Base-by-base conservation (phyloP, 2,329 filamentous ascomycete species). In the Calonectria hawksworthii region DNA sequence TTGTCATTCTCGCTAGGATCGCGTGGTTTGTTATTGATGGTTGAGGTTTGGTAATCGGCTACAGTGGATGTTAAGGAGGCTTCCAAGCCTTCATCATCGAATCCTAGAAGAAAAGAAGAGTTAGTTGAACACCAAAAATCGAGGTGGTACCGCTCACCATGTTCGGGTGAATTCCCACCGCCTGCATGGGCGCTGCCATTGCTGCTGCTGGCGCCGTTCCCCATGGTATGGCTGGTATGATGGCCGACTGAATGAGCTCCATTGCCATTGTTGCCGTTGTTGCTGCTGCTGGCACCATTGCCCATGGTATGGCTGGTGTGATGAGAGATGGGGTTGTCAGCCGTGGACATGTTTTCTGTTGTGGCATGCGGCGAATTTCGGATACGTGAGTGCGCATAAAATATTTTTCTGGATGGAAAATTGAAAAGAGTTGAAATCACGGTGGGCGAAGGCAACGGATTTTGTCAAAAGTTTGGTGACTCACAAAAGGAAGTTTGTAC, bases 271-370 rank as follows among this genome's bases (percentile, higher is more conserved):
- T 72, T 68, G 75, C 78, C 78, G 68, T 71, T 38, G 78, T 77
- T 78, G 78, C 77, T 79, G 78, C 78, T 80, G 74, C 72, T 75
- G 54, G 78, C 78, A 70, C 78, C 78, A 66, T 80, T 69, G 68
- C 78, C 79, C 79, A 80, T 80, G 73, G 79, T 80, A 75, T 80
- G 78, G 79, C 79, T 80, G 72, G 79, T 80, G 73, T 80, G 79
- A 74, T 80, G 79, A 36, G 77, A 75, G 75, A 80, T 79, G 56
- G 79, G 79, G 75, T 79, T 79, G 74, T 77, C 77, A 72, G 78
- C 73, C 30, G 78, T 68, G 66, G 70, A 73, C 78, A 80, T 80
- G 64, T 72, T 78, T 47, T 72, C 70, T 75, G 71, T 65, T 69
- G 56, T 30, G 21, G 28, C 30, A 56, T 34, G n/a, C 18, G 36